Percentiles rank a stretch among this genome's conserved stretches.
Conservation (phyloP, 768 basidiomycete species). For the Udeniomyces megalosporus region DNA sequence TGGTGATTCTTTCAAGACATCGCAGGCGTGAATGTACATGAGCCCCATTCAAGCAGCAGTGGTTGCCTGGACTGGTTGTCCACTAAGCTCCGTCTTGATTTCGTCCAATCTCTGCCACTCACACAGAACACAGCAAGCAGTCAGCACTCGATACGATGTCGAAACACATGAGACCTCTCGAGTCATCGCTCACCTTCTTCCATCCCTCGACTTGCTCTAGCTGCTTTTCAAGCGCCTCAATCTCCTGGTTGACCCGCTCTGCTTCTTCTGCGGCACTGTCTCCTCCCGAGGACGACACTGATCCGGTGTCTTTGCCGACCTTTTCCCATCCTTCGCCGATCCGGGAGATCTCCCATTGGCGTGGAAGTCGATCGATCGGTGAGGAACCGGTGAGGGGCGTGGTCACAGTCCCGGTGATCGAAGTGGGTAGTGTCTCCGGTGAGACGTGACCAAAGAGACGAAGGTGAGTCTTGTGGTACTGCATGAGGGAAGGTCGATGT, state of each 20-base stretch:
- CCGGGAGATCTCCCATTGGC: constrained; percentile 52
- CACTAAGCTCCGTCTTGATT: constrained; percentile 9
- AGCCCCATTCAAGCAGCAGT: too few species aligned
- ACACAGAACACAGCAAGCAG: not conserved
- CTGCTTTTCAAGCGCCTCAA: constrained; percentile 3
- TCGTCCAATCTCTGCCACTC: not conserved
- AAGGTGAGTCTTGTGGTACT: constrained; percentile 76
- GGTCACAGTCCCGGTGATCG: too few species aligned
- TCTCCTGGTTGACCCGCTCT: too few species aligned
- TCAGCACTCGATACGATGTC: not conserved
- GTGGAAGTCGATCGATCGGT: too few species aligned
- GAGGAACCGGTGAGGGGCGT: too few species aligned
- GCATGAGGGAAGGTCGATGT: constrained; percentile 57
- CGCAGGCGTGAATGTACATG: too few species aligned
- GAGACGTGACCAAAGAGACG: constrained; percentile 53
- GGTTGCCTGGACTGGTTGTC: too few species aligned
- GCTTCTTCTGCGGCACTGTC: too few species aligned
- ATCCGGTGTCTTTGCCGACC: constrained; percentile 5
- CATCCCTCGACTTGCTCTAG: constrained; percentile 7
- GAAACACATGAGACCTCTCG: not conserved
- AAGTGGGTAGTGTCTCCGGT: not conserved
- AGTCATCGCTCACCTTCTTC: not conserved
- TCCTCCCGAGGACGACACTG: too few species aligned
- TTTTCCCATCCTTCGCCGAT: constrained; percentile 57
- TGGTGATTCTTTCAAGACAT: too few species aligned